These are phyloP conservation scores for Colletotrichum scovillei DNA, from an alignment of 2,329 filamentous ascomycete genomes.

Conservation along the genomic window DNA sequence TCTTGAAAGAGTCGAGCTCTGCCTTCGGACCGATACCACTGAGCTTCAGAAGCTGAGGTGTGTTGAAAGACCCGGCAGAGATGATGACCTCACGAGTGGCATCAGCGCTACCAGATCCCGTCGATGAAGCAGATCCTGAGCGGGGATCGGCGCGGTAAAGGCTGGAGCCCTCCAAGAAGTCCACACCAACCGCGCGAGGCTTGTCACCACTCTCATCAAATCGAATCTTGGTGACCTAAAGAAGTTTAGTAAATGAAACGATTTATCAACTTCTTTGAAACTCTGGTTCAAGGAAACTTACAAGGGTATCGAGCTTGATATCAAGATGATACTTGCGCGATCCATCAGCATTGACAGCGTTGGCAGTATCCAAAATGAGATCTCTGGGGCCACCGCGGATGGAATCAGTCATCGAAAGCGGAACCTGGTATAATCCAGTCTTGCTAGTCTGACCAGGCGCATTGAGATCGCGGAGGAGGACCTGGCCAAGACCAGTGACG, in stretches of 20 bases:
- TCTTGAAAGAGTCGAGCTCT: conserved; percentile 55
- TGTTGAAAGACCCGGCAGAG: conserved; percentile 60
- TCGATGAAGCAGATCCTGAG: conserved; percentile 37
- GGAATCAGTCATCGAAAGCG: conserved; percentile 15
- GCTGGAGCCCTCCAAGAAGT: conserved; percentile 48
- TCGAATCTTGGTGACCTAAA: conserved; percentile 48
- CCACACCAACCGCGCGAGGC: conserved; percentile 46
- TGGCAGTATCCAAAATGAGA: conserved; percentile 21
- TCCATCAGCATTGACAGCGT: conserved; percentile 19
- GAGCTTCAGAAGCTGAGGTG: conserved; percentile 63
- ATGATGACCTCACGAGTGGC: conserved; percentile 59
- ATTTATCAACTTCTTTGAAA: conserved; percentile 21
- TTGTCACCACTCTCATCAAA: conserved; percentile 46
- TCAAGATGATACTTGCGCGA: conserved; percentile 42
- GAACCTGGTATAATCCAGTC: conserved; percentile 16
- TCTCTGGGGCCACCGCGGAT: conserved; percentile 19
- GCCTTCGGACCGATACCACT: conserved; percentile 59
- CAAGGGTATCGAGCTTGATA: conserved; percentile 39
- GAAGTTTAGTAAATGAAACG: background rate
- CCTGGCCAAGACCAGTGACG: conserved; percentile 40
- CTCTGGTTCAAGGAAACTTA: background rate
- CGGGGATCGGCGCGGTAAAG: conserved; percentile 58
- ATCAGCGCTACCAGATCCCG: background rate
- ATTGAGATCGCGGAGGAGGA: conserved; percentile 44
- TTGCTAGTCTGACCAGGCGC: conserved; percentile 11